Evolutionary conservation across 306 rosid genomes (phyloP), one percentile per base, ranked within the genome.

Genomic region (Quercus berberidifolia): DNA sequence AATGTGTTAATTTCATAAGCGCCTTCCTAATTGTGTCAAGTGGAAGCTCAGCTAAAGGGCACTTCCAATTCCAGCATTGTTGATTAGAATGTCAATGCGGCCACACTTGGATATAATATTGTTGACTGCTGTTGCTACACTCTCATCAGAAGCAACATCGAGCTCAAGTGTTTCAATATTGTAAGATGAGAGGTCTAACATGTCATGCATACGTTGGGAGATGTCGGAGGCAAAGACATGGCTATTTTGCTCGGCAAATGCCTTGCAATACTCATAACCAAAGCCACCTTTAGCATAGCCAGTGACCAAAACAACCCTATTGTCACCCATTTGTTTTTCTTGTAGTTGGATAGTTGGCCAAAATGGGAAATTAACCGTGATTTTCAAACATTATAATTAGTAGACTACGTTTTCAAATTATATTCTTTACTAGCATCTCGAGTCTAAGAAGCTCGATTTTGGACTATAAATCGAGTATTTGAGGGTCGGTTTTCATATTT

Each of bases 241-340:
- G 70, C 95, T 91, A 18, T 88, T 88, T 23, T 84, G 81, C 71
- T 88, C 90, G 0, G 91, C 89, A 55, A 94, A 94, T 35, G 92
- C 97, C 73, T 83, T 91, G 87, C 93, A 90, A 33, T 91, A 91
- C 68, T 92, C 97, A 6, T 91, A 94, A 23, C 97, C 97, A 20
- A 92, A 92, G 65, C 93, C 97, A 17, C 99, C 99, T 79, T 84
- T 92, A 57, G 85, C 99, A 80, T 92, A 90, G 21, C 99, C 97
- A 1, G 97, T 92, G 71, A 94, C 91, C 35, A 92, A 86, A 77
- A 94, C 90, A 3, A 91, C 85, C 81, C 87, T 85, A 10, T 49
- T 70, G 31, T 83, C 87, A 17, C 83, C 85, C 92, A 90, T 88
- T 26, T 35, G 74, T 33, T 1, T 62, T 78, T 10, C 56, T 20